Base-by-base conservation (phyloP, 108 stramenopile genomes). In the Bacterosira constricta region DNA sequence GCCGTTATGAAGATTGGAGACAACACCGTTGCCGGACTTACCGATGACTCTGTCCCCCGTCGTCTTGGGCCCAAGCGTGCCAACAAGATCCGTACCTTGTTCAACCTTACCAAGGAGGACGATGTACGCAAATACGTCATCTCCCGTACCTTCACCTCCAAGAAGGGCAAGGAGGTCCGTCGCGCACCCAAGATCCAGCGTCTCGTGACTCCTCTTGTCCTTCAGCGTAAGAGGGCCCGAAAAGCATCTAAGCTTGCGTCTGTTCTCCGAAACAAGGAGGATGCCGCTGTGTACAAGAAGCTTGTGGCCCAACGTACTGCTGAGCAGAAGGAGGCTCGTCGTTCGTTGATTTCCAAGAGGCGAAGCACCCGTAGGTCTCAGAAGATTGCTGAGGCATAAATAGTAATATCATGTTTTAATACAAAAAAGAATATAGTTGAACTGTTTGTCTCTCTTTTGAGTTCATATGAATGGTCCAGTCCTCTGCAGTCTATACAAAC, bases 51-150 rank as follows among this genome's bases (percentile, higher is more conserved):
- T 44, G 76, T 96, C 37, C 98, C 98, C 58, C 95, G 96, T 77
- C 97, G 98, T 83, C 88, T 99, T 38, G 99, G 98, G 37, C 99
- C 99, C 82, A 99, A 99, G 97, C 93, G 99, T 71, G 99, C 99
- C 57, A 96, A 91, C 89, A 98, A 99, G 83, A 98, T 99, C 85
- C 98, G 99, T 79, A 96, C 96, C 86, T 94, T 99, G 50, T 99
- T 99, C 91, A 97, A 97, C 93, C 85, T 99, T 74, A 79, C 95
- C 87, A 98, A 98, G 93, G 96, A 98, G 23, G 98, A 99, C 69
- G 98, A 99, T 88, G 97, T 98, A n/a, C 83, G 91, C 67, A 97
- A 99, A 84, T 99, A 96, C 73, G 97, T 98, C 68, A 98, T 99
- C 75, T 69, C 86, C 49, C 98, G 98, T 79, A 88, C 82, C 62